A percentile compares a stretch with the other conserved stretches of the same genome.
Conservation (phyloP, 2,329 filamentous ascomycete species). For the Xylariaceae sp. region DNA sequence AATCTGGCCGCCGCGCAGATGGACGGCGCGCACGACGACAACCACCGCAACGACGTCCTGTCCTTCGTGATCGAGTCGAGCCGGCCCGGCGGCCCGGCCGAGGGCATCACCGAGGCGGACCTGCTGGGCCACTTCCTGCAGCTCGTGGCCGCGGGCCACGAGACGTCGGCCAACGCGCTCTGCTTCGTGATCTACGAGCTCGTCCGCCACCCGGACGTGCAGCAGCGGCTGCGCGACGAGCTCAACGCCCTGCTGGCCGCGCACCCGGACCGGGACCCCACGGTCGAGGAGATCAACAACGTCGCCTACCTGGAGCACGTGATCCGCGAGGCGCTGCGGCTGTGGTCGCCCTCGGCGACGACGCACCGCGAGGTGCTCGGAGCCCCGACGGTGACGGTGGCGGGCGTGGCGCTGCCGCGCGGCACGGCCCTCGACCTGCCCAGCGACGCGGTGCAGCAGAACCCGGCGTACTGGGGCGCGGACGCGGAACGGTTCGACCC, state of each 20-base stretch:
- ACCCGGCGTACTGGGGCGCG: conserved; percentile 29
- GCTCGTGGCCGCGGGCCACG: conserved; percentile 65
- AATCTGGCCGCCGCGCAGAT: conserved; percentile 2
- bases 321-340: conserved; percentile 28
- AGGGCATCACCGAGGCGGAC: conserved; percentile 9
- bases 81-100: conserved; percentile 9
- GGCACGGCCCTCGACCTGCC: conserved; percentile 28
- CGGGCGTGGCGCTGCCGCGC: conserved; percentile 25
- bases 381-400: conserved; percentile 21
- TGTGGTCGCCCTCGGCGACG: conserved; percentile 22
- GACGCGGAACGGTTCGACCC: conserved; percentile 30
- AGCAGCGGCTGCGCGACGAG: conserved; percentile 60
- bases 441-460: conserved; percentile 26
- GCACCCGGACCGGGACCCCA: conserved; percentile 41
- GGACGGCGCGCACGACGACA: conserved; percentile 2
- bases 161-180: conserved; percentile 69
- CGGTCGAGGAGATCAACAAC: conserved; percentile 46
- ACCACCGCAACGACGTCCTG: conserved; percentile 4
- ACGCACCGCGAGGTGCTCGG: too few species aligned
- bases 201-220: conserved; percentile 55
- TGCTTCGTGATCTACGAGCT: conserved; percentile 65
- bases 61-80: conserved; percentile 10
- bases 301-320: conserved; percentile 28
- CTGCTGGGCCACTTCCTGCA: conserved; percentile 6
- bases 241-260: conserved; percentile 57